Base-by-base conservation (phyloP, 306 rosid genomes). In the Bauhinia variegata region DNA sequence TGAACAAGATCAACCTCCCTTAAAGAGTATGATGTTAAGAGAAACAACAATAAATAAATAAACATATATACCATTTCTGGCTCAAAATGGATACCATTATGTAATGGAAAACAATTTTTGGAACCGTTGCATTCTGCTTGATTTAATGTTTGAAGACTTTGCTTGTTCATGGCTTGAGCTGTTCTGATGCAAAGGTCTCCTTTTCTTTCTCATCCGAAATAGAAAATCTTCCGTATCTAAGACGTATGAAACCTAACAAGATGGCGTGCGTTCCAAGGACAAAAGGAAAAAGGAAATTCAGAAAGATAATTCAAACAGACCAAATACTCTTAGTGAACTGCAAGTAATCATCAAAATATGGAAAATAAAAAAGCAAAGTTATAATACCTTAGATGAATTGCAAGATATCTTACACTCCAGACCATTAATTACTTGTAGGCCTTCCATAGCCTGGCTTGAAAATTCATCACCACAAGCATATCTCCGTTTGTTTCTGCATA, bases 341-440 rank as follows among this genome's bases (percentile, higher is more conserved):
- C 43, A 53, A 48, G n/a, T 19, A 36, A 44, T 30, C 16, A 55
- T 17, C 53, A 18, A 68, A 30, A 32, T 43, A 63, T 17, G 60
- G 60, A 58, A 14, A 67, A 78, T 66, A 3, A 71, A 34, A 33
- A 65, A 3, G 54, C 19, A 63, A 60, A 52, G 56, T 39, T 15
- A 37, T 55, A 18, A 54, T 85, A 90, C 96, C 95, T 90, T 90
- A 2, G 96, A 90, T 50, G 99, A 95, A 80, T 31, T 83, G 85
- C 95, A 90, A 68, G 97, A 90, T 71, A 95, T 95, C 84, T 95
- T 95, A 74, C 99, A 95, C 87, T 95, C 99, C 73, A 95, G 86
- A 66, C 99, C 97, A 88, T 90, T 95, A 65, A 74, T 41, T 60
- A 86, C 78, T 63, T 75, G 77, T 46, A 95, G 82, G 68, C 91